Evolutionary conservation across 768 basidiomycete genomes (phyloP).

Genomic region (Phlegmacium glaucopus): DNA sequence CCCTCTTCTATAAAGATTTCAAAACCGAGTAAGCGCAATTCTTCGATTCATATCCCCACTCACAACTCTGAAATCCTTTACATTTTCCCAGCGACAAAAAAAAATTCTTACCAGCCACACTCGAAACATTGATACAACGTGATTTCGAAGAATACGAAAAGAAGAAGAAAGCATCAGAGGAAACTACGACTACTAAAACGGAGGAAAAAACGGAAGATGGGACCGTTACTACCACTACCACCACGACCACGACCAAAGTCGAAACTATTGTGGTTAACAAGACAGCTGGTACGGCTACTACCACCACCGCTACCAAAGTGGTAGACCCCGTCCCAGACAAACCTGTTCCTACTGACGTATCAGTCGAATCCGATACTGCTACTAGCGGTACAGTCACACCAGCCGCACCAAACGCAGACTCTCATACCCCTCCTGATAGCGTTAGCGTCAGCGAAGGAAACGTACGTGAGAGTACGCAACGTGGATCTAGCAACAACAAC

Average conservation of each 20-base stretch:
- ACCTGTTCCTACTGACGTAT: not conserved
- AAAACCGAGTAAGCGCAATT: conserved; percentile 25
- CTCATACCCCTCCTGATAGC: not conserved
- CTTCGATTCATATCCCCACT: not conserved
- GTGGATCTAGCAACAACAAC: not conserved
- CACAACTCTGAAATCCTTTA: not conserved
- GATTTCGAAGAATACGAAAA: conserved; percentile 34
- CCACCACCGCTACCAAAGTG: too few relatives aligned
- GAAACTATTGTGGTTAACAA: conserved; percentile 21
- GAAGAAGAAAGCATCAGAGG: conserved; percentile 24
- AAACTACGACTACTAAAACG: conserved; percentile 17
- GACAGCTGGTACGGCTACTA: not conserved
- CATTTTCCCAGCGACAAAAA: conserved; percentile 20
- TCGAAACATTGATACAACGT: conserved; percentile 31
- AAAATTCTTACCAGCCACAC: conserved; percentile 30
- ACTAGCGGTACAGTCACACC: conserved; percentile 13
- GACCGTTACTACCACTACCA: conserved; percentile 25
- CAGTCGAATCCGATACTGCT: not conserved
- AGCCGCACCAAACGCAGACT: conserved; percentile 6
- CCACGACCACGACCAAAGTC: conserved; percentile 26
- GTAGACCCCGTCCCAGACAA: too few relatives aligned
- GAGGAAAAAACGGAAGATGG: conserved; percentile 20
- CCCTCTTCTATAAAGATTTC: conserved; percentile 22
- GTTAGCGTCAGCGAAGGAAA: not conserved
- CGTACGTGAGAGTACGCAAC: not conserved